Evolutionary conservation across 129 eudicot species (phyloP), one percentile per base, ranked within the genome.

Genomic region (Chrysanthemum makinoi): DNA sequence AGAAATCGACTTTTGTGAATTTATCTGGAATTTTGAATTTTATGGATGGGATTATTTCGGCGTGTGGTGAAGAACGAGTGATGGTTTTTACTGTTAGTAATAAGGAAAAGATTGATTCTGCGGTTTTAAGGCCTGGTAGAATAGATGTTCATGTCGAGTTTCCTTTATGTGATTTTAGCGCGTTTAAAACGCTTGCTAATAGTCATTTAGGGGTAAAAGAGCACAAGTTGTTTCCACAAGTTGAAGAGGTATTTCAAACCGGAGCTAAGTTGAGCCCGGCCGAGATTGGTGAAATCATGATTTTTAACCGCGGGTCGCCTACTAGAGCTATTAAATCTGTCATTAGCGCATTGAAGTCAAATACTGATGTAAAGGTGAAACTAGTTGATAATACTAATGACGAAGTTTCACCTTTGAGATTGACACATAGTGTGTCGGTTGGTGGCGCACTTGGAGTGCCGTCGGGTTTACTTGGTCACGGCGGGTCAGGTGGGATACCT

Each of bases 241-340:
- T 93, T n/a, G 95, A 89, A 69, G 98, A 93, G 81, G 77, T 89
- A 48, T 85, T 93, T 26, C 96, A 87, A 79, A 66, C 77, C 75
- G 96, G 96, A 11, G 91, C 92, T 3, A 83, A 83, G 35, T 68
- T 93, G 69, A 93, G 87, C 66, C 96, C 91, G 61, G 96, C 98
- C 6, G 96, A 89, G 81, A 80, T 93, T n/a, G 82, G 98, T 0
- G 98, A 93, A 63, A 84, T 93, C 44, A 89, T 93, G 98, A 83
- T 93, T 3, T 78, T 87, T 11, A 93, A 93, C 66, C 87, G 95
- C 13, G 82, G 84, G 47, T 93, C 96, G 0, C 95, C 98, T 0
- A 93, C 85, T 16, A 81, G 96, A 48, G 96, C 98, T 8, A 9
- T 93, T 30, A 93, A 87, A 65, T 68, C 82, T 10, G 88, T 93